Evolutionary conservation across 1,284 basidiomycete genomes (phyloP).

Genomic region (Ceratobasidium sp.): DNA sequence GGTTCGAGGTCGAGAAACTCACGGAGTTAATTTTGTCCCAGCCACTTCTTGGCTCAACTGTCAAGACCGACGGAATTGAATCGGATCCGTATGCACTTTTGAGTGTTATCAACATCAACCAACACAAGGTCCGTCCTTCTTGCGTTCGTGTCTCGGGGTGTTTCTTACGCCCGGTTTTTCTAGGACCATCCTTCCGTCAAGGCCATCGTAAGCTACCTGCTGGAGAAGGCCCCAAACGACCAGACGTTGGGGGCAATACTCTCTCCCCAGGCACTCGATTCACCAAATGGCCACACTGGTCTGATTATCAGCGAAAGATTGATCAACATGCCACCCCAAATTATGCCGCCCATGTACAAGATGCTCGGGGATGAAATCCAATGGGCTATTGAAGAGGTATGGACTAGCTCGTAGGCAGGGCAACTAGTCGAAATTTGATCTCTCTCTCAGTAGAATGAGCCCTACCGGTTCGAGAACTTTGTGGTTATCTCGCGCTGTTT

Average conservation of each 20-base stretch:
- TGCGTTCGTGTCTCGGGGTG: not conserved
- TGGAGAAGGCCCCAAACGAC: conserved; percentile 66
- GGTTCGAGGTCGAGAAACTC: conserved; percentile 77
- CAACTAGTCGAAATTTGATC: not conserved
- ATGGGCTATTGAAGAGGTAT: conserved; percentile 73
- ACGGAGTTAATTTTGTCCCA: conserved; percentile 82
- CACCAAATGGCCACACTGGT: conserved; percentile 71
- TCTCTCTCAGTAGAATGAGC: conserved; percentile 65
- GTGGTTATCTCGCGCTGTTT: conserved; percentile 83
- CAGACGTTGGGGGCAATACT: conserved; percentile 68
- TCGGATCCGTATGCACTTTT: conserved; percentile 91
- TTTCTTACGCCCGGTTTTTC: conserved; percentile 1
- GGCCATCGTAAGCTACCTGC: conserved; percentile 77
- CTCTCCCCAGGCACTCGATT: conserved; percentile 56
- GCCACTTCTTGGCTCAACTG: conserved; percentile 85
- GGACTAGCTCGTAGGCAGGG: conserved; percentile 51
- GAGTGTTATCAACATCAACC: conserved; percentile 83
- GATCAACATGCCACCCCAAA: conserved; percentile 93
- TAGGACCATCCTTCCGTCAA: conserved; percentile 80
- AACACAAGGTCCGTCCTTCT: conserved; percentile 71
- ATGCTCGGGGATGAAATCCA: conserved; percentile 88
- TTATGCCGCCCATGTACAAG: conserved; percentile 89
- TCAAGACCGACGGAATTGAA: conserved; percentile 91
- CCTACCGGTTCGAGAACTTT: conserved; percentile 78
- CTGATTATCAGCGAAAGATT: conserved; percentile 87